Evolutionary conservation across 345 rosid species (phyloP).

Genomic region (Corymbia maculata): DNA sequence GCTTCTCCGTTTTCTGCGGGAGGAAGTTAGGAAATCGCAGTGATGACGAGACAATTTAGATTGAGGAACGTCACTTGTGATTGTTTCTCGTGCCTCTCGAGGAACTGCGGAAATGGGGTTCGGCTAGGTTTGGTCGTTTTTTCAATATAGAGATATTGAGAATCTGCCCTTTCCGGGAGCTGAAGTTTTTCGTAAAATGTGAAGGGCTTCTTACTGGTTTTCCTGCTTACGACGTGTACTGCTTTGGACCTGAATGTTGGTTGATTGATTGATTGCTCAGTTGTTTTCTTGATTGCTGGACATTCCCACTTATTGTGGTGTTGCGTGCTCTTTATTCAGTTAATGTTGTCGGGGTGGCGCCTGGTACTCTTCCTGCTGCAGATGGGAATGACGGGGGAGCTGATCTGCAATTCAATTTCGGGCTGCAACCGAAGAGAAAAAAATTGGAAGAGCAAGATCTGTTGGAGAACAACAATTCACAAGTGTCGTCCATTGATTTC

Average conservation of each 20-base stretch:
- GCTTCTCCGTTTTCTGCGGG: background rate
- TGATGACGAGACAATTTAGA: background rate
- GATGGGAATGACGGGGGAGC: constrained; percentile 44
- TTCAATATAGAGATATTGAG: background rate
- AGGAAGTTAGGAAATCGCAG: background rate
- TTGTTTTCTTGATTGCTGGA: background rate
- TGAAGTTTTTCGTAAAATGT: background rate
- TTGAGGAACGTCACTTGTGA: background rate
- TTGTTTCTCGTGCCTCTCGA: background rate
- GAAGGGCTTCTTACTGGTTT: background rate
- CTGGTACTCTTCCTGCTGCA: constrained; percentile 38
- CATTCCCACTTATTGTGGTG: background rate
- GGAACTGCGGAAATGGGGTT: background rate
- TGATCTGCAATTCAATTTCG: constrained; percentile 55
- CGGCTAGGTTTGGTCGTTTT: background rate
- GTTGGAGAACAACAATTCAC: constrained; percentile 53
- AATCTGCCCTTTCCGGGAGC: background rate
- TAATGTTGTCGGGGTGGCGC: constrained; percentile 75
- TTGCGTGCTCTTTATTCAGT: constrained; percentile 22
- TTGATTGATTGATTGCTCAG: background rate
- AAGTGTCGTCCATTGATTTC: constrained; percentile 66
- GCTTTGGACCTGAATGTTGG: background rate
- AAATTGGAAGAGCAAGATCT: constrained; percentile 39
- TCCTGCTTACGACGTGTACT: background rate
- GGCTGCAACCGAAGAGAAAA: constrained; percentile 46